Percentiles rank a stretch among this genome's conserved stretches.
Conservation (phyloP, 176 grass and related monocot species). For the Canna indica region DNA sequence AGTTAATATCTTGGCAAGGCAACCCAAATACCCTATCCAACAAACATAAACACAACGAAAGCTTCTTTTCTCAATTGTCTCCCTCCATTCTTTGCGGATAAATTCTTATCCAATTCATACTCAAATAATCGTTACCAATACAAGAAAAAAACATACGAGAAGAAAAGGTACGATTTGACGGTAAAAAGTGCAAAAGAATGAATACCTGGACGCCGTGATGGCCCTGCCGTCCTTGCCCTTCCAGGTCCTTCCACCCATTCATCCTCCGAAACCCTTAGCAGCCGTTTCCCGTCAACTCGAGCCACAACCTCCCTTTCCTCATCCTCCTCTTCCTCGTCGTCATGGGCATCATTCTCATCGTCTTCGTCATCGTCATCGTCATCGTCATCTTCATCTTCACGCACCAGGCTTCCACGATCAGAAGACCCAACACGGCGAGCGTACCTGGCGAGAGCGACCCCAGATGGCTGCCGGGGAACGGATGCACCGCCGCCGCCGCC, state of each 20-base stretch:
- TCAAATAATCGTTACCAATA: not conserved
- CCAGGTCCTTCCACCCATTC: not conserved
- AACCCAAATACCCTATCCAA: not conserved
- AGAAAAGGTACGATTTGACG: not conserved
- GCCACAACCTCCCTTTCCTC: constrained; percentile 17
- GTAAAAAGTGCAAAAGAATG: not conserved
- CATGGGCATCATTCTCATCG: constrained; percentile 17
- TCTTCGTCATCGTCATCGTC: constrained; percentile 13
- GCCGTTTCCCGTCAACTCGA: constrained; percentile 22
- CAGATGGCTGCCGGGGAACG: not conserved
- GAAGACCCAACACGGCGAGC: not conserved
- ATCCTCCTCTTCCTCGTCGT: constrained; percentile 25
- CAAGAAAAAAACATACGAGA: not conserved
- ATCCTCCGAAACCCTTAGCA: constrained; percentile 7
- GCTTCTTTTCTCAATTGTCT: not conserved
- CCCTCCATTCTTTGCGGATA: not conserved
- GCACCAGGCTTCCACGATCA: not conserved
- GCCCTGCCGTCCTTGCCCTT: constrained; percentile 7
- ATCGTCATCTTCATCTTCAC: constrained; percentile 14
- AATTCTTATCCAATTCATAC: not conserved
- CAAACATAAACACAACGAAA: not conserved
- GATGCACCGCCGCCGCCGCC: constrained; percentile 9
- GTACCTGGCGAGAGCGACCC: not conserved
- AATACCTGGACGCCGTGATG: constrained; percentile 28
- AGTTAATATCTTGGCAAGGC: not conserved